Evolutionary conservation across 2,329 filamentous ascomycete genomes (phyloP).

Genomic region (Lachnellula subtilissima): DNA sequence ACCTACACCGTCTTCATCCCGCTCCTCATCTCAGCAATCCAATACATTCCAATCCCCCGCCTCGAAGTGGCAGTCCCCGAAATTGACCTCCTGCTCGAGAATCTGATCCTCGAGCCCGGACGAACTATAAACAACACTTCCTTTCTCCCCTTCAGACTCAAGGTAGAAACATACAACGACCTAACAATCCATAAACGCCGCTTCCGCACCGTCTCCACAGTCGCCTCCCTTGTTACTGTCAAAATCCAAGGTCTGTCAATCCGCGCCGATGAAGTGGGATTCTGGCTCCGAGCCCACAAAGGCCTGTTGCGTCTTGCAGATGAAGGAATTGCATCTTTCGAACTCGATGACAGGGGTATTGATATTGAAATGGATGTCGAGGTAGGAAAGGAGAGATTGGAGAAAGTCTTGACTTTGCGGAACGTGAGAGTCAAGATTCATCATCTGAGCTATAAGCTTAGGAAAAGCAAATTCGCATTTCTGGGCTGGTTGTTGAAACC

Average conservation of each 20-base stretch:
- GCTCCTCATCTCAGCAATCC: constrained; percentile 67
- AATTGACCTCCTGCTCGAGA: constrained; percentile 82
- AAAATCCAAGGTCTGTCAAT: constrained; percentile 79
- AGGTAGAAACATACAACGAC: constrained; percentile 79
- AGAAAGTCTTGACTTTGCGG: constrained; percentile 74
- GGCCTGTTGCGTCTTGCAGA: constrained; percentile 72
- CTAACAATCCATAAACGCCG: constrained; percentile 77
- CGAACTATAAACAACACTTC: constrained; percentile 78
- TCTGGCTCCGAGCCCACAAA: constrained; percentile 77
- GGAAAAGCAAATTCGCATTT: constrained; percentile 70
- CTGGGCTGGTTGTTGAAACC: constrained; percentile 82
- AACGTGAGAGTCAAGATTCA: constrained; percentile 77
- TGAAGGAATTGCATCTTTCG: constrained; percentile 79
- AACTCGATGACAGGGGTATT: constrained; percentile 79
- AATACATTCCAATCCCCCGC: constrained; percentile 85
- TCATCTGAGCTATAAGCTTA: constrained; percentile 75
- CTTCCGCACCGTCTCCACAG: constrained; percentile 56
- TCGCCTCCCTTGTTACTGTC: constrained; percentile 69
- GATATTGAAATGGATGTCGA: constrained; percentile 84
- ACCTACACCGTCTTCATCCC: constrained; percentile 77
- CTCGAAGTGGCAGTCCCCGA: constrained; percentile 82
- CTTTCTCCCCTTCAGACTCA: constrained; percentile 80
- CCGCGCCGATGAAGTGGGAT: constrained; percentile 81
- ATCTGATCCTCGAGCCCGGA: constrained; percentile 84
- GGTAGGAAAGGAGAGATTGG: constrained; percentile 69